Base-by-base conservation (phyloP, 1,284 basidiomycete species). In the Cronartium ribicola region DNA sequence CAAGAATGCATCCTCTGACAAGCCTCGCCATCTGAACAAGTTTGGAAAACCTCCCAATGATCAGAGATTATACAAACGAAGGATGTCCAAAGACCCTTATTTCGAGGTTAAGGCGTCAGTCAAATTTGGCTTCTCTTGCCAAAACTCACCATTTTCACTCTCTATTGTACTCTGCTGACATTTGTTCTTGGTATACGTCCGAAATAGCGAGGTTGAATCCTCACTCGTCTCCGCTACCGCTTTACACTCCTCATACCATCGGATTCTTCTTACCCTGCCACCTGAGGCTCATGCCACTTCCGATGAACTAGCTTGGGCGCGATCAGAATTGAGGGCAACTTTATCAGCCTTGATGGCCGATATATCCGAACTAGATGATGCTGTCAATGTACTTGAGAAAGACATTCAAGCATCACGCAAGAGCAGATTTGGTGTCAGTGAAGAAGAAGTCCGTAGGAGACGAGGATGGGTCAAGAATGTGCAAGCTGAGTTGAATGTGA, bases 61-160 rank as follows among this genome's bases (percentile, higher is more conserved):
- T 29, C 29, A 29, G 29, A 29, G 29, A 1, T 29, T 29, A 29
- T 29, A 29, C 29, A 29, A 29, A 29, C 44, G 44, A 55, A 20
- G 29, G 11, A 61, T 61, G 60, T 40, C 60, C n/a, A 61, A 6
- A 29, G 70, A 73, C 40, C 70, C 70, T 44, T 73, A 73, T 57
- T 66, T 73, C 61, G 51, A 73, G 36, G 70, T 73, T n/a, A 66
- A 60, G 43, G 48, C 70, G 70, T 73, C 7, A 59, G 70, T 66
- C 13, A 13, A 20, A 37, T 48, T 61, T 22, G 11, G 36, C 14
- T 41, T 8, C 8, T 14, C n/a, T 17, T 14, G 3, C 10, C 17
- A 14, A n/a, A 59, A 60, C 40, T 57, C 11, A 60, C 3, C 5
- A n/a, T 17, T 59, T 7, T 37, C 37, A 36, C 41, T 8, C 8